Conservation (phyloP, 1,284 basidiomycete species). For the Austropuccinia psidii region DNA sequence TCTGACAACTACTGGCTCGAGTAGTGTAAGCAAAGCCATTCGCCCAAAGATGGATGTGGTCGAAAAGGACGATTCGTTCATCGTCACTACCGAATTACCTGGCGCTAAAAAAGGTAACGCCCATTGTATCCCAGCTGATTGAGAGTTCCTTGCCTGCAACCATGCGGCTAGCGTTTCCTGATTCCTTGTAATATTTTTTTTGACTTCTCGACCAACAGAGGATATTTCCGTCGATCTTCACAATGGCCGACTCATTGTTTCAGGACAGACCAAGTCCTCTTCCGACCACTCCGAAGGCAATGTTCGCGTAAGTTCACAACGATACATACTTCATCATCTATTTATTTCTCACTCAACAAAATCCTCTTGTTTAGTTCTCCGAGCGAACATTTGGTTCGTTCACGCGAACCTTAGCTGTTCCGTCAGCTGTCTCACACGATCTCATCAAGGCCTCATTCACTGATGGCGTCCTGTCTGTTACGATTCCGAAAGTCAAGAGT, state of each 20-base stretch:
- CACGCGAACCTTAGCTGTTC: conserved; percentile 21
- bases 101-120: conserved; percentile 25
- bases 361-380: conserved; percentile 1
- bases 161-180: background rate
- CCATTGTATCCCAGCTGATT: background rate
- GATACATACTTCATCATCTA: background rate
- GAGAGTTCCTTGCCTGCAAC: no score
- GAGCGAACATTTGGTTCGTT: conserved; percentile 32
- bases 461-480: conserved; percentile 21
- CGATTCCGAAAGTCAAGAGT: conserved; percentile 17
- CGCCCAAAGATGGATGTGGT: conserved; percentile 33
- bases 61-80: conserved; percentile 20
- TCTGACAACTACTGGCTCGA: background rate
- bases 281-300: conserved; percentile 14
- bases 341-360: background rate
- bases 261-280: conserved; percentile 19
- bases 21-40: background rate
- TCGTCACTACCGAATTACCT: conserved; percentile 23
- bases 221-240: conserved; percentile 33
- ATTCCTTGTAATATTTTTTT: background rate
- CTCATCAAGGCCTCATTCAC: conserved; percentile 31
- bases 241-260: conserved; percentile 26
- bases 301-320: conserved; percentile 17
- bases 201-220: background rate
- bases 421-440: conserved; percentile 7